Percentiles rank a stretch among this genome's conserved stretches.
phyloP scores from a whole-genome alignment of 1,284 basidiomycete species.

The Wolfiporia cocos region DNA sequence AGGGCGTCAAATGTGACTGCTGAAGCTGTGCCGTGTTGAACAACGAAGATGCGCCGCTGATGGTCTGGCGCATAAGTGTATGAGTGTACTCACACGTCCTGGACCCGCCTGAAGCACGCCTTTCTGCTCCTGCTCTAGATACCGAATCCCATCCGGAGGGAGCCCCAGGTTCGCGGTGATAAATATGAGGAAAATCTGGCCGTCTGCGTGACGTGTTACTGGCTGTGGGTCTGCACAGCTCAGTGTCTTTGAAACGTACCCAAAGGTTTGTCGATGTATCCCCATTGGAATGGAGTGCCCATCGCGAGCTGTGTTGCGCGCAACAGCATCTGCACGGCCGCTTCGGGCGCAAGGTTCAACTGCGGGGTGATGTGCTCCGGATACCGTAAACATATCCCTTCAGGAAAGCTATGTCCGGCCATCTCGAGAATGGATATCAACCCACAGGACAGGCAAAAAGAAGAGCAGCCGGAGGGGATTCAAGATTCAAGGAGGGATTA shows the following conservation, averaged over 20 bases:
- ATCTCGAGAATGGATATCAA: conserved; percentile 1
- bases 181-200: conserved; percentile 56
- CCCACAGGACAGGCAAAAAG: too few species aligned
- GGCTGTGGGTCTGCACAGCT: conserved; percentile 1
- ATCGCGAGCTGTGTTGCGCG: conserved; percentile 49
- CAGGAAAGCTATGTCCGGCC: conserved; percentile 15
- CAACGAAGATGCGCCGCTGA: too few species aligned
- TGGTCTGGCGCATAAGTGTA: not conserved
- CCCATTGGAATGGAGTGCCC: conserved; percentile 58
- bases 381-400: conserved; percentile 51
- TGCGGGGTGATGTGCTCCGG: conserved; percentile 59
- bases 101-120: conserved; percentile 41
- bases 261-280: conserved; percentile 65
- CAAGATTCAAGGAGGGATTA: not conserved
- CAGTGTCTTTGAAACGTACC: conserved; percentile 37
- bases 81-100: conserved; percentile 40
- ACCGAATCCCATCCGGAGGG: conserved; percentile 68
- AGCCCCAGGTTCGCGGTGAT: conserved; percentile 48
- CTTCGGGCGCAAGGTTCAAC: conserved; percentile 46
- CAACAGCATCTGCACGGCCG: conserved; percentile 51
- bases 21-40: too few species aligned
- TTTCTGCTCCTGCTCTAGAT: conserved; percentile 61
- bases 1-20: too few species aligned
- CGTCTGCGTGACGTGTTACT: conserved; percentile 39
- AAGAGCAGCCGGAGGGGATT: too few species aligned